Conservation (phyloP, 768 basidiomycete genomes). For the Daedaleopsis nitida region DNA sequence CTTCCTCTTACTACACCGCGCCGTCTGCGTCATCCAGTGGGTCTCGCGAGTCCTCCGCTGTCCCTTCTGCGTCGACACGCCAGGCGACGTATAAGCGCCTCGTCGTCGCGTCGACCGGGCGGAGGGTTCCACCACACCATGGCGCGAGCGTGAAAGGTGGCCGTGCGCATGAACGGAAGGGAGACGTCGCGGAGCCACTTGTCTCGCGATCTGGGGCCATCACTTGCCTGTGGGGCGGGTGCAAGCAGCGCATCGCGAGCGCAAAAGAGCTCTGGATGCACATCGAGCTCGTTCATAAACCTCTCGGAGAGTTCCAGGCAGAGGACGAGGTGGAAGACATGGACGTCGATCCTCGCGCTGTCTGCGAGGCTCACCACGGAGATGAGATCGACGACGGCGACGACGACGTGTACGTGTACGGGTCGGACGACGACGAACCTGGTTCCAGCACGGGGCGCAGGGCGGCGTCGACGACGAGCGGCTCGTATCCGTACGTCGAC, state of each 20-base stretch:
- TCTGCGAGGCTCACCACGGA: not conserved
- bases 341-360: not conserved
- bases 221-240: constrained; percentile 1
- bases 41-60: not conserved
- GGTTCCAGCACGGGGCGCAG: not conserved
- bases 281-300: not conserved
- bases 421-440: not conserved
- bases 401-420: too few species aligned
- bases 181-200: not conserved
- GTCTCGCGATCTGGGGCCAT: not conserved
- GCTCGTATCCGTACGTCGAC: not conserved
- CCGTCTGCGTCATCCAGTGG: not conserved
- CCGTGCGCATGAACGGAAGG: not conserved
- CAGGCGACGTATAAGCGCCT: not conserved
- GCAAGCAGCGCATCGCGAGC: not conserved
- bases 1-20: not conserved
- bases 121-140: not conserved
- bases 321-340: not conserved
- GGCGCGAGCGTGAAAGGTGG: not conserved
- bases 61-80: not conserved
- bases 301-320: not conserved
- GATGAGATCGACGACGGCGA: not conserved
- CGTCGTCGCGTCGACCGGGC: too few species aligned
- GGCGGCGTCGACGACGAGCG: not conserved
- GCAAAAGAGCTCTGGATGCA: constrained; percentile 9